Percentiles rank a stretch among this genome's conserved stretches.
phyloP scores from a whole-genome alignment of 1,284 basidiomycete genomes.

The Tylopilus orsonianus region DNA sequence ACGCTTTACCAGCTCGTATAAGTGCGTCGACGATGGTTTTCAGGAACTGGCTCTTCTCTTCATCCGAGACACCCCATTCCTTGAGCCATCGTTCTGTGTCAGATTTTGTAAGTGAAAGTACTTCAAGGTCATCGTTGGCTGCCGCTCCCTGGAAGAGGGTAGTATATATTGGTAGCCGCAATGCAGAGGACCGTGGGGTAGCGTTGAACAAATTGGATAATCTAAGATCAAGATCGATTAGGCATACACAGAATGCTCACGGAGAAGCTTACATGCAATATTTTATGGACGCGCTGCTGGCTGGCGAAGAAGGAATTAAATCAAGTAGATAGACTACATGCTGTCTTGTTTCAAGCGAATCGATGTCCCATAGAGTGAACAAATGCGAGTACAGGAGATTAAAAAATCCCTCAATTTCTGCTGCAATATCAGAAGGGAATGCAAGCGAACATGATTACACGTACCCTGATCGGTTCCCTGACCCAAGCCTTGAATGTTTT shows the following conservation, averaged over 20 bases:
- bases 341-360: constrained; percentile 53
- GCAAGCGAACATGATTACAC: constrained; percentile 20
- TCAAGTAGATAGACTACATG: constrained; percentile 52
- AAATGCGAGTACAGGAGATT: constrained; percentile 76
- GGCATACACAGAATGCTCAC: constrained; percentile 1
- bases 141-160: constrained; percentile 67
- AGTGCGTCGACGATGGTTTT: constrained; percentile 66
- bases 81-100: constrained; percentile 74
- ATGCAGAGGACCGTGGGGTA: constrained; percentile 65
- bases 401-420: constrained; percentile 87
- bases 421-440: constrained; percentile 7
- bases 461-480: constrained; percentile 74
- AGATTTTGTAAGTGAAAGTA: constrained; percentile 61
- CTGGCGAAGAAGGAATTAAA: constrained; percentile 54
- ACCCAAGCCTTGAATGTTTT: constrained; percentile 65
- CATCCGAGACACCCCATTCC: constrained; percentile 72
- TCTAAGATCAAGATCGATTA: constrained; percentile 41
- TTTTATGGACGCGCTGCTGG: constrained; percentile 55
- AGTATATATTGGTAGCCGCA: constrained; percentile 67
- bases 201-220: constrained; percentile 89
- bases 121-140: constrained; percentile 67
- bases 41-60: constrained; percentile 72
- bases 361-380: constrained; percentile 53
- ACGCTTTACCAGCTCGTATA: constrained; percentile 57
- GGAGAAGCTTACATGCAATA: constrained; percentile 62